Evolutionary conservation across 805 yeast genomes (phyloP).

Genomic region (Hanseniaspora singularis): DNA sequence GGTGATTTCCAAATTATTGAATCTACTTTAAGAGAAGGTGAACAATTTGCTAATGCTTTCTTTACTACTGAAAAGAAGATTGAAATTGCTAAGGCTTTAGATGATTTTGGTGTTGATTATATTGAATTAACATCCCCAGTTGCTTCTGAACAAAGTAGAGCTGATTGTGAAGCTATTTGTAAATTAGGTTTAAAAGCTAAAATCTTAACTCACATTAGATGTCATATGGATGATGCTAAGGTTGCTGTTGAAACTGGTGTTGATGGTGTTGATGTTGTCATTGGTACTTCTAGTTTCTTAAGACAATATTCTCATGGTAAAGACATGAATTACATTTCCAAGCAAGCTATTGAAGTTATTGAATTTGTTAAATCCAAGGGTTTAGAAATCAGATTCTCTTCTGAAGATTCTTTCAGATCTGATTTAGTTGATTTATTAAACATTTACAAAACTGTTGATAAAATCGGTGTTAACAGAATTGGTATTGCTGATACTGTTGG

Average conservation of each 20-base stretch:
- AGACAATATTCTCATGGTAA: constrained; percentile 95
- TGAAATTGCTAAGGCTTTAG: constrained; percentile 92
- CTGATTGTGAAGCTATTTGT: constrained; percentile 96
- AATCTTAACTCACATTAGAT: constrained; percentile 90
- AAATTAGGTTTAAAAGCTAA: constrained; percentile 92
- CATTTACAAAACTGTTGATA: constrained; percentile 91
- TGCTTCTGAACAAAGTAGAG: constrained; percentile 85
- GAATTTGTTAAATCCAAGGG: constrained; percentile 95
- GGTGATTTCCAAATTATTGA: constrained; percentile 82
- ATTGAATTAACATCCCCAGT: constrained; percentile 96
- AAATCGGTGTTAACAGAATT: constrained; percentile 95
- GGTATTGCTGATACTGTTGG: constrained; percentile 99
- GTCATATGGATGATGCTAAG: constrained; percentile 98
- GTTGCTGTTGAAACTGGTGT: constrained; percentile 98
- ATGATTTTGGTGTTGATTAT: constrained; percentile 96
- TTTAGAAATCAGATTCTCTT: constrained; percentile 89
- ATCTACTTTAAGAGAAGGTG: constrained; percentile 95
- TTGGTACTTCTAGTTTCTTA: constrained; percentile 91
- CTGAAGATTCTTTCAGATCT: constrained; percentile 95
- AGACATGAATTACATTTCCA: constrained; percentile 95
- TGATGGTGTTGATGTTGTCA: constrained; percentile 97
- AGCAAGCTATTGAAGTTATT: constrained; percentile 90
- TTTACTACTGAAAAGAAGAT: constrained; percentile 89
- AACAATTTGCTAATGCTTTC: constrained; percentile 95
- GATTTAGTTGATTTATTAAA: constrained; percentile 90